Evolutionary conservation across 345 rosid species (phyloP).

Genomic region (Carallia pectinifolia): DNA sequence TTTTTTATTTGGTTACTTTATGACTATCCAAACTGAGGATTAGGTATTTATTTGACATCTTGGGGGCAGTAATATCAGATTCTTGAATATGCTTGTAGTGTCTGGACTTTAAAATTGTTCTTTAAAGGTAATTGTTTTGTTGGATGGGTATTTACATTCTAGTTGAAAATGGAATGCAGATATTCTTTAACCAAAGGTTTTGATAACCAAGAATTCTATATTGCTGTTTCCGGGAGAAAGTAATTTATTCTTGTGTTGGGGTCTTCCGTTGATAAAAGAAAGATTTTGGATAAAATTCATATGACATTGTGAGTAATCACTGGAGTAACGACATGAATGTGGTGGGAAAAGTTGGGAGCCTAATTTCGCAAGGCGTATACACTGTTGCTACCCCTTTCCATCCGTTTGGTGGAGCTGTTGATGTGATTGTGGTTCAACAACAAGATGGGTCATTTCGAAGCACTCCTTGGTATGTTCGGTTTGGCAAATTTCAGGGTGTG

Average conservation of each 20-base stretch:
- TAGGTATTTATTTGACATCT: constrained; percentile 3
- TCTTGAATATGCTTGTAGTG: neutral
- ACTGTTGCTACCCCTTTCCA: constrained; percentile 94
- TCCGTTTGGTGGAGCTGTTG: constrained; percentile 97
- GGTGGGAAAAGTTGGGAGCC: constrained; percentile 84
- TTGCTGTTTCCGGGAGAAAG: neutral
- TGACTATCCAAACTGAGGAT: constrained; percentile 1
- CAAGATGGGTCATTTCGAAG: constrained; percentile 78
- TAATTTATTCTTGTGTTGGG: constrained; percentile 9
- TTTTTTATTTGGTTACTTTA: neutral
- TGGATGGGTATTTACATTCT: neutral
- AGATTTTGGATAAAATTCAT: constrained; percentile 6
- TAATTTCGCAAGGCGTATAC: constrained; percentile 81
- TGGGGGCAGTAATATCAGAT: neutral
- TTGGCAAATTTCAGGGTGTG: constrained; percentile 95
- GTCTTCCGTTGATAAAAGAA: constrained; percentile 13
- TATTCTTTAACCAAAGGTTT: constrained; percentile 2
- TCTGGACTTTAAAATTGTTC: constrained; percentile 3
- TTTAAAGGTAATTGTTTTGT: neutral
- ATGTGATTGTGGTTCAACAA: constrained; percentile 85
- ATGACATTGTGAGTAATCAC: constrained; percentile 12
- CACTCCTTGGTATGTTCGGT: constrained; percentile 91
- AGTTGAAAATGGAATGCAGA: constrained; percentile 17
- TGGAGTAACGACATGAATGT: constrained; percentile 61
- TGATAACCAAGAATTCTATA: neutral